Evolutionary conservation across 176 grass and related monocot species (phyloP).

Genomic region (Hyparrhenia diplandra): DNA sequence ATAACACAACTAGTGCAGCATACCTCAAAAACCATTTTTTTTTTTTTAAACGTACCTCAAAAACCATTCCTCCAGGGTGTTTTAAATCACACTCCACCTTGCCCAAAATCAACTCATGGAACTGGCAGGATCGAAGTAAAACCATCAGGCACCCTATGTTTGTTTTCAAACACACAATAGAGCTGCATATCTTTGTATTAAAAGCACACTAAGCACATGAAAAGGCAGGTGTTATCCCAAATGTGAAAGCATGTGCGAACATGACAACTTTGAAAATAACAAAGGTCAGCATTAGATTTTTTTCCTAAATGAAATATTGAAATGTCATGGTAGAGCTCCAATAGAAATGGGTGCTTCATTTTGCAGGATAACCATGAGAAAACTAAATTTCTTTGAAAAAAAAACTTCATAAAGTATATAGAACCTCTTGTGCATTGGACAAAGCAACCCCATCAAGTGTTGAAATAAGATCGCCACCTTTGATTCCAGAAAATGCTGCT

Average conservation of each 20-base stretch:
- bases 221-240: too few relatives aligned
- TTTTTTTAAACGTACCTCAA: too few relatives aligned
- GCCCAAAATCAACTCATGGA: slow-evolving; percentile 23
- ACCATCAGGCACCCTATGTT: neutral
- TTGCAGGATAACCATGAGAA: too few relatives aligned
- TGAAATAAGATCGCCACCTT: neutral
- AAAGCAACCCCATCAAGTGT: neutral
- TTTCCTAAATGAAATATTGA: too few relatives aligned
- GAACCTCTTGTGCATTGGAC: neutral
- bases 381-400: neutral
- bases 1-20: neutral
- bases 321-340: too few relatives aligned
- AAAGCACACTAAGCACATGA: neutral
- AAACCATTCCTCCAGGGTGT: neutral
- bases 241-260: too few relatives aligned
- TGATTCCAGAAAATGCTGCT: neutral
- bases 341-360: too few relatives aligned
- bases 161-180: neutral
- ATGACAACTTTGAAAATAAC: too few relatives aligned
- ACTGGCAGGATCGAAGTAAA: neutral
- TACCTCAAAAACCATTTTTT: neutral
- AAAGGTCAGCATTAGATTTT: too few relatives aligned
- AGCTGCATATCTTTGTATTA: neutral
- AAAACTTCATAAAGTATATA: neutral
- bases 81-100: neutral